Evolutionary conservation across 345 rosid genomes (phyloP).

Genomic region (Stellera chamaejasme): DNA sequence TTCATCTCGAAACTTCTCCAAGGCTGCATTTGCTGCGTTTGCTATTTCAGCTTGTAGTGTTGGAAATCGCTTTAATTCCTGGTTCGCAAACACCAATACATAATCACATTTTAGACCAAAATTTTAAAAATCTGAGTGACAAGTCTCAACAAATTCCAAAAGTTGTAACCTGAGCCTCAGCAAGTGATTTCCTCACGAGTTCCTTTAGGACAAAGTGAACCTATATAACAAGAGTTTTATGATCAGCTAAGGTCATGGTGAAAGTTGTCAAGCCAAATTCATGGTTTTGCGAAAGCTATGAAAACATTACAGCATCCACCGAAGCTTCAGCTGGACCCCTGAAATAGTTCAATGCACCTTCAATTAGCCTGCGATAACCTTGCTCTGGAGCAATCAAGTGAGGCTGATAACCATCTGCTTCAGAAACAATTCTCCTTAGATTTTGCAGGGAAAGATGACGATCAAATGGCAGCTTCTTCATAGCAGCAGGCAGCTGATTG

Average conservation of each 20-base stretch:
- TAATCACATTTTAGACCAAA: neutral
- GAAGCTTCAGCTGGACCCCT: slow-evolving; percentile 69
- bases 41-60: slow-evolving; percentile 53
- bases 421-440: slow-evolving; percentile 52
- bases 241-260: slow-evolving; percentile 3
- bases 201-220: slow-evolving; percentile 57
- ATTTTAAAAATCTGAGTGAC: neutral
- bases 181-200: slow-evolving; percentile 49
- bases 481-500: slow-evolving; percentile 57
- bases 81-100: slow-evolving; percentile 11
- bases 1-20: slow-evolving; percentile 53
- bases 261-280: neutral
- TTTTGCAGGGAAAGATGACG: slow-evolving; percentile 53
- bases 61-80: slow-evolving; percentile 66
- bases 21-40: slow-evolving; percentile 32
- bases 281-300: neutral
- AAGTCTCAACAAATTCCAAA: neutral
- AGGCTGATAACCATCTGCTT: slow-evolving; percentile 75
- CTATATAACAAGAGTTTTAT: slow-evolving; percentile 20
- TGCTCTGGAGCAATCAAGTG: slow-evolving; percentile 73
- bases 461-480: slow-evolving; percentile 61
- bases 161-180: slow-evolving; percentile 48
- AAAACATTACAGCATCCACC: slow-evolving; percentile 56
- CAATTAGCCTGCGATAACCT: slow-evolving; percentile 58
- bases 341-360: slow-evolving; percentile 49